Conservation (phyloP, 192 early-diverging fungal genomes). For the Coemansia interrupta region DNA sequence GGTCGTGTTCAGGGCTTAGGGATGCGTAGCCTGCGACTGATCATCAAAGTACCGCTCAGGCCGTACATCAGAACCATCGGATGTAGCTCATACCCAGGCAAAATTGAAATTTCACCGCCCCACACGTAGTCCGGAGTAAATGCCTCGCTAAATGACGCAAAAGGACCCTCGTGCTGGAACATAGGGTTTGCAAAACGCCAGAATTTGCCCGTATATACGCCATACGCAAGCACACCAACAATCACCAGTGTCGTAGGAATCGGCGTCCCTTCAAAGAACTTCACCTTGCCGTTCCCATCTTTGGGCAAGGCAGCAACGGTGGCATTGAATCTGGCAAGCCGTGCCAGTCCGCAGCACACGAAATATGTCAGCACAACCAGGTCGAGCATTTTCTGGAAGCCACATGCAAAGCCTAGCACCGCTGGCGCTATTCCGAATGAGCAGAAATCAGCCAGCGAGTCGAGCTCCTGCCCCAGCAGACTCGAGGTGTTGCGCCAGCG, state of each 20-base stretch:
- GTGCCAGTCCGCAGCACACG: constrained; percentile 80
- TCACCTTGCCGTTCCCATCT: constrained; percentile 72
- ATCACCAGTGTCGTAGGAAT: constrained; percentile 77
- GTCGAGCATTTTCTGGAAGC: constrained; percentile 80
- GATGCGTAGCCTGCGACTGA: constrained; percentile 71
- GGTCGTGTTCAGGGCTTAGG: constrained; percentile 60
- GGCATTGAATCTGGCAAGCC: constrained; percentile 87
- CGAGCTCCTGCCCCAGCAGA: constrained; percentile 83
- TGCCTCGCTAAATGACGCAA: constrained; percentile 53
- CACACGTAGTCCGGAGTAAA: constrained; percentile 57
- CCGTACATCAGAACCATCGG: constrained; percentile 75
- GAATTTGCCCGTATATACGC: constrained; percentile 52
- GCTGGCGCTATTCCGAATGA: constrained; percentile 80
- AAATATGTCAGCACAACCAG: constrained; percentile 75
- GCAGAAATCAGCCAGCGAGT: constrained; percentile 80
- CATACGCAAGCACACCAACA: constrained; percentile 64
- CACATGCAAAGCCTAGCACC: constrained; percentile 77
- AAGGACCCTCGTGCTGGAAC: constrained; percentile 46
- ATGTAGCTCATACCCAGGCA: constrained; percentile 68
- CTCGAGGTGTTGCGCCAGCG: constrained; percentile 73
- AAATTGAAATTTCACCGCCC: constrained; percentile 57
- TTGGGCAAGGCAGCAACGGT: constrained; percentile 74
- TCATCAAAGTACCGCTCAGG: constrained; percentile 75
- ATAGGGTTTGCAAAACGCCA: constrained; percentile 51
- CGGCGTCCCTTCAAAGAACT: constrained; percentile 87